phyloP scores from a whole-genome alignment of 2,329 filamentous ascomycete species.

The Xylaria sp. region DNA sequence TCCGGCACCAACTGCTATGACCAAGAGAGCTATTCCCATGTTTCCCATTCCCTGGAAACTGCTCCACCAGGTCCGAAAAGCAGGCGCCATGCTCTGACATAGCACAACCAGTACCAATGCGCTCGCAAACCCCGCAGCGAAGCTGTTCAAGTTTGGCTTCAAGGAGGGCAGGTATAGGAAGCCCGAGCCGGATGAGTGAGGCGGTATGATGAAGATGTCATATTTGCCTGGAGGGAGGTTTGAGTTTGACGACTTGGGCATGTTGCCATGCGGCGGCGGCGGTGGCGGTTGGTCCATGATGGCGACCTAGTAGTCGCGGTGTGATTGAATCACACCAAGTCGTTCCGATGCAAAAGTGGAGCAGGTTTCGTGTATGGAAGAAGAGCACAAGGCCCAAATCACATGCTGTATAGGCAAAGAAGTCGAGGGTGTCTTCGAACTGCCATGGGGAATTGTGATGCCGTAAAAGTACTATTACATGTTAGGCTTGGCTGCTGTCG shows the following conservation, averaged over 20 bases:
- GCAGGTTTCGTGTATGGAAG: constrained; percentile 10
- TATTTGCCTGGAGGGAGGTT: constrained; percentile 84
- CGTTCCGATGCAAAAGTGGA: constrained; percentile 11
- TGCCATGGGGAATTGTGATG: constrained; percentile 40
- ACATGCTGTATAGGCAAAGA: constrained; percentile 17
- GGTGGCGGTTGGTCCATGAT: constrained; percentile 70
- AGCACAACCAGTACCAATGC: constrained; percentile 73
- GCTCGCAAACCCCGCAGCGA: constrained; percentile 81
- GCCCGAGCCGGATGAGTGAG: constrained; percentile 83
- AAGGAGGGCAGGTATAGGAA: constrained; percentile 95
- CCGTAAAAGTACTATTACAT: constrained; percentile 29
- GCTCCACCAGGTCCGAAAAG: constrained; percentile 72
- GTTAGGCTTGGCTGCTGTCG: constrained; percentile 10
- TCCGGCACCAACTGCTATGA: constrained; percentile 72
- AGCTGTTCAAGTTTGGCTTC: constrained; percentile 84
- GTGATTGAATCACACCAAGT: constrained; percentile 5
- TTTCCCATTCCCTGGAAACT: constrained; percentile 72
- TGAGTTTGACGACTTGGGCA: constrained; percentile 66
- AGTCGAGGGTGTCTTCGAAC: constrained; percentile 40
- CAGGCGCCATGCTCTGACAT: constrained; percentile 74
- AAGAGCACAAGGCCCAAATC: constrained; percentile 34
- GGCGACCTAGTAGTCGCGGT: constrained; percentile 25
- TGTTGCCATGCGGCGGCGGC: constrained; percentile 82
- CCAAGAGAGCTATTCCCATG: constrained; percentile 71
- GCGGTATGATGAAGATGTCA: constrained; percentile 95